Percentiles rank a stretch among this genome's conserved stretches.
Evolutionary conservation across 2,329 filamentous ascomycete species (phyloP).

Genomic region (Blastomyces percursus): DNA sequence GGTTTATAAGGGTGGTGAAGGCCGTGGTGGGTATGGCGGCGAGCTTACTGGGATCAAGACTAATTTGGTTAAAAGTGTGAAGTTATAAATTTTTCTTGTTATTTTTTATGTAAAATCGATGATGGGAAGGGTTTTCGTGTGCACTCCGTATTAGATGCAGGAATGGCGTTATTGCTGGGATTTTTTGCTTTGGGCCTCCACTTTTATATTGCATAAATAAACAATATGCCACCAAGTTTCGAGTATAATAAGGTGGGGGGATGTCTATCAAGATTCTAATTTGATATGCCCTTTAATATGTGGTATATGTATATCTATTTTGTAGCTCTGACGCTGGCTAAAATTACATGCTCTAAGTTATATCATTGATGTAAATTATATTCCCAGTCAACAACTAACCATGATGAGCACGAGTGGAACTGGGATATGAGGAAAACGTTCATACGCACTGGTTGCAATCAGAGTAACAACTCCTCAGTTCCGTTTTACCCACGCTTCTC

Average conservation of each 20-base stretch:
- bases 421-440: background rate
- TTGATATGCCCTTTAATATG: background rate
- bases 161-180: background rate
- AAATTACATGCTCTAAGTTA: background rate
- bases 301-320: background rate
- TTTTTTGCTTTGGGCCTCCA: too few species aligned
- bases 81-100: slow-evolving; percentile 41
- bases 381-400: background rate
- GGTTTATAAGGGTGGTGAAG: slow-evolving; percentile 75
- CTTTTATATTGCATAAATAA: background rate
- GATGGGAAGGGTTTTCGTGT: background rate
- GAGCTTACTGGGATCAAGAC: slow-evolving; percentile 94
- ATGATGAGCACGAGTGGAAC: background rate
- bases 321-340: background rate
- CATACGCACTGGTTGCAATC: background rate
- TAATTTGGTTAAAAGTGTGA: slow-evolving; percentile 83
- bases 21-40: slow-evolving; percentile 75
- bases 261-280: background rate
- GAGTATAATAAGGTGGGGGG: background rate
- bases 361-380: background rate
- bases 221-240: background rate
- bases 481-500: background rate
- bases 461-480: background rate
- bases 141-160: background rate
- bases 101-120: background rate